phyloP scores from a whole-genome alignment of 148 eudicot genomes.

The Rhododendron vialii region DNA sequence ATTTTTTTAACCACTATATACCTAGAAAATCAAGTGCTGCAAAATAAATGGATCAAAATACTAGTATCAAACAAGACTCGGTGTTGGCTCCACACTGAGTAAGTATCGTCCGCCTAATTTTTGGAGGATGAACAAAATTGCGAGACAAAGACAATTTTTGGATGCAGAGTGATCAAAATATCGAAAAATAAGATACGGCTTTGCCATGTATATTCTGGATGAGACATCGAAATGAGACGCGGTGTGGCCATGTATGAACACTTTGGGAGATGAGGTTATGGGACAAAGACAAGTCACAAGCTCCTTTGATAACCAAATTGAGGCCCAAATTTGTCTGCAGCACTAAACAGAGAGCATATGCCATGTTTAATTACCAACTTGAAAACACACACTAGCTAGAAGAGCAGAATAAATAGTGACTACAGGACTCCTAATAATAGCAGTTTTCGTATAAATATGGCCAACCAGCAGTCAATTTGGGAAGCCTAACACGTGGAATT shows the following conservation, averaged over 20 bases:
- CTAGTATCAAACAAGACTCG: neutral
- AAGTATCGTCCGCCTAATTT: neutral
- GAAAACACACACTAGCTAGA: neutral
- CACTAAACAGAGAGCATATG: neutral
- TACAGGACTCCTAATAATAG: too few relatives aligned
- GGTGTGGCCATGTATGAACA: neutral
- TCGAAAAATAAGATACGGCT: too few relatives aligned
- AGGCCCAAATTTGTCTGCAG: neutral
- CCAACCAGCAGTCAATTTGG: neutral
- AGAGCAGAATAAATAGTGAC: neutral
- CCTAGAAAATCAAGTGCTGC: neutral
- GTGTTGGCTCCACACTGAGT: too few relatives aligned
- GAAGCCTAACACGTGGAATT: neutral
- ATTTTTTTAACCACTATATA: too few relatives aligned
- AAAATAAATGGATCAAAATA: neutral
- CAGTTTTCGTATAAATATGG: neutral
- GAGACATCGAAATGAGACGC: neutral
- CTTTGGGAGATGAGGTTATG: neutral
- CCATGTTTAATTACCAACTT: neutral
- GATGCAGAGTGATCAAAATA: neutral
- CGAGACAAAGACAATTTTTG: neutral
- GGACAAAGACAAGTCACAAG: neutral
- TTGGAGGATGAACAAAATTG: neutral
- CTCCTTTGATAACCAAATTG: neutral
- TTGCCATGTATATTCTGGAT: too few relatives aligned